A percentile compares a stretch with the other conserved stretches of the same genome.
Evolutionary conservation across 2,329 filamentous ascomycete species (phyloP).

Genomic region (Diaporthe longicolla): DNA sequence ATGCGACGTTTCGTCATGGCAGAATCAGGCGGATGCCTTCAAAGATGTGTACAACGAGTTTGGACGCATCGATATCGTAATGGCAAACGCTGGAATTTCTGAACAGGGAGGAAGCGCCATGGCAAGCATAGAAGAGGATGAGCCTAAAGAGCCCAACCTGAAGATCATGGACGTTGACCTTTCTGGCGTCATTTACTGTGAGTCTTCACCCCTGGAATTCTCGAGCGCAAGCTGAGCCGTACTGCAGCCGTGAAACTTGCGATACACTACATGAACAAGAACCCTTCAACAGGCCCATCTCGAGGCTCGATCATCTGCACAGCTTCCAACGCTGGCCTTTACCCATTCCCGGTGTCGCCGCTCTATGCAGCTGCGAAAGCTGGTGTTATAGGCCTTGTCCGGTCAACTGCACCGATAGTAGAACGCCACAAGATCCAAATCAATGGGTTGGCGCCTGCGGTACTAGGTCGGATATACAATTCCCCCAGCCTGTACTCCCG

Average conservation of each 20-base stretch:
- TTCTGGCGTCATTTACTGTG: constrained; percentile 60
- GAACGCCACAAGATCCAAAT: constrained; percentile 61
- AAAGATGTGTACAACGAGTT: constrained; percentile 46
- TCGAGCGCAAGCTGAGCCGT: neutral
- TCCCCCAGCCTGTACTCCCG: neutral
- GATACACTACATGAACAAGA: constrained; percentile 63
- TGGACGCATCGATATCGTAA: constrained; percentile 59
- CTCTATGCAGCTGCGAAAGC: constrained; percentile 64
- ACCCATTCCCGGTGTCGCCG: constrained; percentile 65
- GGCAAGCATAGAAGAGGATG: constrained; percentile 47
- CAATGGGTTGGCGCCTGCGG: constrained; percentile 65
- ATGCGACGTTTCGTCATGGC: constrained; percentile 56
- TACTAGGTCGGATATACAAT: constrained; percentile 57
- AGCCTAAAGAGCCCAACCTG: constrained; percentile 53
- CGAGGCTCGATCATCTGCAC: constrained; percentile 66
- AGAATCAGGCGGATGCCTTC: constrained; percentile 50
- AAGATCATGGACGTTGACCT: constrained; percentile 56
- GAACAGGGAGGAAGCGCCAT: constrained; percentile 54
- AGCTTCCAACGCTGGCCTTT: constrained; percentile 66
- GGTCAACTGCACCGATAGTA: constrained; percentile 59
- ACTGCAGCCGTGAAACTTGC: constrained; percentile 62
- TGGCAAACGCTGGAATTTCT: constrained; percentile 65
- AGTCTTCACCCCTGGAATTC: constrained; percentile 40
- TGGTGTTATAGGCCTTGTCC: constrained; percentile 64
- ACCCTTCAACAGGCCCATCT: constrained; percentile 43